A percentile compares a stretch with the other conserved stretches of the same genome.
Conservation (phyloP, 192 early-diverging fungal genomes). For the Umbelopsis vinacea region DNA sequence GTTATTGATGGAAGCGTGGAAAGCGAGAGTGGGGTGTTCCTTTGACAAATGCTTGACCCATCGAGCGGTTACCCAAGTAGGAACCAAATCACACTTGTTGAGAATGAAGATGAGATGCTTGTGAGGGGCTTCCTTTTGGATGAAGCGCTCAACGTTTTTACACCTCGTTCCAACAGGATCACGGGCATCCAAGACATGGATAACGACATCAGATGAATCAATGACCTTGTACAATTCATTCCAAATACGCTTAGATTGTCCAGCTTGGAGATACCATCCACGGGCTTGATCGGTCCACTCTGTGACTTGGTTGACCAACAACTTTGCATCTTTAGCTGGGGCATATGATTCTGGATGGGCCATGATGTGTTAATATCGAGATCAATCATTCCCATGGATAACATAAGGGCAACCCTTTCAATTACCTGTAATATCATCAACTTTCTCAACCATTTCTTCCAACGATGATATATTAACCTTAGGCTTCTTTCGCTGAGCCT, state of each 20-base stretch:
- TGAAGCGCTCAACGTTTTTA: slow-evolving; percentile 86
- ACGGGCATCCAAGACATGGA: slow-evolving; percentile 98
- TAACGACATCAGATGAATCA: slow-evolving; percentile 94
- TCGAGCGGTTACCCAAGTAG: slow-evolving; percentile 96
- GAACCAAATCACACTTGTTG: slow-evolving; percentile 99
- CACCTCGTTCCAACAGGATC: slow-evolving; percentile 97
- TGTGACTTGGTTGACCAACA: slow-evolving; percentile 74
- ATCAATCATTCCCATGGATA: neutral
- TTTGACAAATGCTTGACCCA: slow-evolving; percentile 93
- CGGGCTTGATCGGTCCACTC: slow-evolving; percentile 77
- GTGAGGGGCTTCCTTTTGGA: slow-evolving; percentile 92
- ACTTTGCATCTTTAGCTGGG: slow-evolving; percentile 66
- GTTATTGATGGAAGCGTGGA: slow-evolving; percentile 98
- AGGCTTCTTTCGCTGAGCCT: slow-evolving; percentile 93
- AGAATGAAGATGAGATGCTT: slow-evolving; percentile 96
- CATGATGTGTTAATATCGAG: neutral
- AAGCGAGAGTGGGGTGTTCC: slow-evolving; percentile 95
- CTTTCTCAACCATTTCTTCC: slow-evolving; percentile 78
- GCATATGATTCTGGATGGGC: slow-evolving; percentile 40
- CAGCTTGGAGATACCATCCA: slow-evolving; percentile 90
- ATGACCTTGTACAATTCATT: slow-evolving; percentile 98
- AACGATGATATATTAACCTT: slow-evolving; percentile 77
- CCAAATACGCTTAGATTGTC: slow-evolving; percentile 98
- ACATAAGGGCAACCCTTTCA: neutral
- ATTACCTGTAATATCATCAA: slow-evolving; percentile 68